These are phyloP conservation scores for Acanthamoeba royreba DNA, from an alignment of 208 protist species.

Conservation along the genomic window DNA sequence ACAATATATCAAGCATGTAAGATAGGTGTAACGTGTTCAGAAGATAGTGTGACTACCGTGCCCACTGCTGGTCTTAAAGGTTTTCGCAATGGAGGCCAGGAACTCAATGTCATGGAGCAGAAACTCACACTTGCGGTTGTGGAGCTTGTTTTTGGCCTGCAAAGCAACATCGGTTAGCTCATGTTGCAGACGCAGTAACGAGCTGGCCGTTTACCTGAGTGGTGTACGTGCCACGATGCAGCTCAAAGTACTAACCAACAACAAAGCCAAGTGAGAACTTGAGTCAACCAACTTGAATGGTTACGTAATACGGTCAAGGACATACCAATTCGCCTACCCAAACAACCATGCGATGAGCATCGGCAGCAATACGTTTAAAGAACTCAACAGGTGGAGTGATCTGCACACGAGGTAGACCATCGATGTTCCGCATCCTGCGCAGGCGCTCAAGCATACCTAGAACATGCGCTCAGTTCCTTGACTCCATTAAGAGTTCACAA, in stretches of 20 bases:
- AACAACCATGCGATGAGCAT: slow-evolving; percentile 37
- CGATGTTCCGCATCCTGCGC: not conserved
- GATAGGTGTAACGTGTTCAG: not conserved
- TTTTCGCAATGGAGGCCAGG: not conserved
- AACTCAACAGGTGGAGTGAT: slow-evolving; percentile 51
- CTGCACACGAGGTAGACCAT: slow-evolving; percentile 63
- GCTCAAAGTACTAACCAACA: slow-evolving; percentile 69
- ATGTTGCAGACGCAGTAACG: not conserved
- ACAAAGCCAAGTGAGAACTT: not conserved
- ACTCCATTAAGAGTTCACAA: no score
- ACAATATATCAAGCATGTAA: not conserved
- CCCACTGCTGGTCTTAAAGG: not conserved
- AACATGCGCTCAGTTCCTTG: no score
- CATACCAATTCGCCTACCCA: slow-evolving; percentile 74
- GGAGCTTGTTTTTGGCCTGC: slow-evolving; percentile 65
- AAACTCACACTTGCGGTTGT: slow-evolving; percentile 70
- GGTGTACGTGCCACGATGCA: slow-evolving; percentile 78
- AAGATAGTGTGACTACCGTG: not conserved
- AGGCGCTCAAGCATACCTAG: slow-evolving; percentile 73
- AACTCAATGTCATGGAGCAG: slow-evolving; percentile 68
- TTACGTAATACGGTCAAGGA: not conserved
- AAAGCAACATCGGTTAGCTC: not conserved
- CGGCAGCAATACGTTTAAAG: slow-evolving; percentile 42
- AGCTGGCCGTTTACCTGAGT: slow-evolving; percentile 37
- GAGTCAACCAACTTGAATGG: not conserved